phyloP scores from a whole-genome alignment of 768 basidiomycete species.

The Termitomyces sp. region DNA sequence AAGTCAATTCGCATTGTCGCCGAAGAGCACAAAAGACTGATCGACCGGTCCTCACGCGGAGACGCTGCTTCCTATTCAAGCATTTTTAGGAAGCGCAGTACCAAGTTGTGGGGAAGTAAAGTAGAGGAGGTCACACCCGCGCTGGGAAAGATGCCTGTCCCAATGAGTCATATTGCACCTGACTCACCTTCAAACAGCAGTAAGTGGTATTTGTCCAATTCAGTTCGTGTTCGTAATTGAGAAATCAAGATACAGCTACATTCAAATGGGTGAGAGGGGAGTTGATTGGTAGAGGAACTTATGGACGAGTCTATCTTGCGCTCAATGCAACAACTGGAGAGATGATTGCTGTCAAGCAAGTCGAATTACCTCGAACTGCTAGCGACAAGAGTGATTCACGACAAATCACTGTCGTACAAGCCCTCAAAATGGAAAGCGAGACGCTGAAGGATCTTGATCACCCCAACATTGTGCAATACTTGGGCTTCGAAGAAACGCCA shows the following conservation, averaged over 20 bases:
- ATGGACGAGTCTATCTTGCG: conserved; percentile 94
- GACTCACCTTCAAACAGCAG: conserved; percentile 67
- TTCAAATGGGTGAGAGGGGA: conserved; percentile 99
- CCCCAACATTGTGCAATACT: conserved; percentile 95
- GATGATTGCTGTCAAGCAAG: conserved; percentile 99
- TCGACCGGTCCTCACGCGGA: conserved; percentile 66
- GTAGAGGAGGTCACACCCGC: conserved; percentile 90
- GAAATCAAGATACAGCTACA: conserved; percentile 50
- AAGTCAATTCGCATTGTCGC: conserved; percentile 94
- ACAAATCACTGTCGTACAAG: conserved; percentile 83
- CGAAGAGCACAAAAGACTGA: conserved; percentile 76
- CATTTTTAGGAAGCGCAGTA: conserved; percentile 76
- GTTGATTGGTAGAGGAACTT: conserved; percentile 95
- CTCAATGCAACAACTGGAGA: conserved; percentile 95
- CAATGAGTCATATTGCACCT: conserved; percentile 37
- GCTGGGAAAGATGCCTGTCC: conserved; percentile 48
- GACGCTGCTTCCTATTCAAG: conserved; percentile 45
- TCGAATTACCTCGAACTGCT: conserved; percentile 88
- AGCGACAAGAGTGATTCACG: conserved; percentile 89
- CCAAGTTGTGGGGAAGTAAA: conserved; percentile 93
- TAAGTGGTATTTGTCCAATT: conserved; percentile 36
- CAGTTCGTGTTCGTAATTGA: conserved; percentile 13
- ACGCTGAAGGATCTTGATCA: conserved; percentile 96
- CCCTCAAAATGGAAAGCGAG: conserved; percentile 93
- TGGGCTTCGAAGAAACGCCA: conserved; percentile 90